Evolutionary conservation across 305 asterid genomes (phyloP).

Genomic region (Ajuga reptans): DNA sequence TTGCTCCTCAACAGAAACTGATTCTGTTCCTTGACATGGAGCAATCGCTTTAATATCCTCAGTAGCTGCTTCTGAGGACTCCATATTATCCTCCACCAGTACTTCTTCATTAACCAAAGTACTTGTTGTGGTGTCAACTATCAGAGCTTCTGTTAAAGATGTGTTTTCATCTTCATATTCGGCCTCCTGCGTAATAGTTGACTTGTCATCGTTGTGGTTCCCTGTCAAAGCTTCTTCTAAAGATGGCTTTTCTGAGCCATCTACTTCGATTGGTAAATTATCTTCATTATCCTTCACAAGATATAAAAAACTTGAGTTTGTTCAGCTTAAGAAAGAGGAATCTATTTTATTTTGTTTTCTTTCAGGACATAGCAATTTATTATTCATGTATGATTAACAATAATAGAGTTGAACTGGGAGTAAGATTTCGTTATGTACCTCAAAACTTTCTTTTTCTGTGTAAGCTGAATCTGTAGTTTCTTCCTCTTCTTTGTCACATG

Average conservation of each 20-base stretch:
- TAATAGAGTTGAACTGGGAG: background rate
- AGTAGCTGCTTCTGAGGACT: too few relatives aligned
- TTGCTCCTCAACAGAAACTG: too few relatives aligned
- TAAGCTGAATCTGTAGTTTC: background rate
- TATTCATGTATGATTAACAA: background rate
- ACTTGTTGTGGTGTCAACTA: constrained; percentile 14
- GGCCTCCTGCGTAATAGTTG: background rate
- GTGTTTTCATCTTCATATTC: background rate
- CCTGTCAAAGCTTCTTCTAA: constrained; percentile 9
- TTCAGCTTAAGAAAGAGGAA: background rate
- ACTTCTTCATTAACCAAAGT: constrained; percentile 13
- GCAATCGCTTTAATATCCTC: too few relatives aligned
- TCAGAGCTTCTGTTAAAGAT: constrained; percentile 19
- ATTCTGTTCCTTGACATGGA: too few relatives aligned
- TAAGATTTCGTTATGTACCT: background rate
- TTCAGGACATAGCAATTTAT: too few relatives aligned
- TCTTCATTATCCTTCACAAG: background rate
- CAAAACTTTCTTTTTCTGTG: background rate
- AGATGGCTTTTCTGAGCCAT: constrained; percentile 11
- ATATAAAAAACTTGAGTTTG: too few relatives aligned
- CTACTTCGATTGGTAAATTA: background rate
- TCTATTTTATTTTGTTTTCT: background rate
- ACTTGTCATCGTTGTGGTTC: constrained; percentile 11
- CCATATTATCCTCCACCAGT: constrained; percentile 3
- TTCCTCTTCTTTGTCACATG: background rate